A percentile compares a stretch with the other conserved stretches of the same genome.
Conservation (phyloP, 257 asterid species). For the Ilex aquifolium region DNA sequence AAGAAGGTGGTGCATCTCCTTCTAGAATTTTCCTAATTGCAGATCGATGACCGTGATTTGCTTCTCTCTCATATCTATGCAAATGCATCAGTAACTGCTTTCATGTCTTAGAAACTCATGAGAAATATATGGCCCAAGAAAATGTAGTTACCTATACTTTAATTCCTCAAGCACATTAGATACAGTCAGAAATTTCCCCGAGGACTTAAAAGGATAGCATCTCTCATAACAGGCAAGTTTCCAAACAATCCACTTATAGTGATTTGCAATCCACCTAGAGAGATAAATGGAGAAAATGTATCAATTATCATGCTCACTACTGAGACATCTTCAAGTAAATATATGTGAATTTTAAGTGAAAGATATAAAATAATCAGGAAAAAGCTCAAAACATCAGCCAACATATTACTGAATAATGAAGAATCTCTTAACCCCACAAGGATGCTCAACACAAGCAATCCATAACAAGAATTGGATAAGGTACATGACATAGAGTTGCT, state of each 20-base stretch:
- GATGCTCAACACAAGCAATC: no score
- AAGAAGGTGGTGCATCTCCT: constrained; percentile 82
- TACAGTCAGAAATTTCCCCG: constrained; percentile 62
- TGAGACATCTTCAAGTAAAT: background rate
- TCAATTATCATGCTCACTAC: background rate
- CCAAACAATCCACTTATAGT: constrained; percentile 95
- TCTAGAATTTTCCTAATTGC: constrained; percentile 75
- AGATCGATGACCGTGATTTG: constrained; percentile 89
- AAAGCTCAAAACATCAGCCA: background rate
- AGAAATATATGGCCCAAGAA: constrained; percentile 10
- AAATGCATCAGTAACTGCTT: constrained; percentile 14
- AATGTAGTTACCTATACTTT: constrained; percentile 56
- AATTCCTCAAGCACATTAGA: constrained; percentile 85
- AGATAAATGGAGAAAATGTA: constrained; percentile 9
- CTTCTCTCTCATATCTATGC: constrained; percentile 86
- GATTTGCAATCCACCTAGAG: constrained; percentile 83
- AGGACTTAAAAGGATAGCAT: constrained; percentile 61
- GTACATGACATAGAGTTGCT: no score
- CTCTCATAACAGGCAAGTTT: constrained; percentile 91
- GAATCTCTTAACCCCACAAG: no score
- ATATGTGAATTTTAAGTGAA: background rate
- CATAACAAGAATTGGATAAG: no score
- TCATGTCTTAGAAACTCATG: constrained; percentile 12
- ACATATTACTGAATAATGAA: background rate
- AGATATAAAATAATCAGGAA: background rate